phyloP scores from a whole-genome alignment of 176 grass and related monocot species.

The Bromus sterilis region DNA sequence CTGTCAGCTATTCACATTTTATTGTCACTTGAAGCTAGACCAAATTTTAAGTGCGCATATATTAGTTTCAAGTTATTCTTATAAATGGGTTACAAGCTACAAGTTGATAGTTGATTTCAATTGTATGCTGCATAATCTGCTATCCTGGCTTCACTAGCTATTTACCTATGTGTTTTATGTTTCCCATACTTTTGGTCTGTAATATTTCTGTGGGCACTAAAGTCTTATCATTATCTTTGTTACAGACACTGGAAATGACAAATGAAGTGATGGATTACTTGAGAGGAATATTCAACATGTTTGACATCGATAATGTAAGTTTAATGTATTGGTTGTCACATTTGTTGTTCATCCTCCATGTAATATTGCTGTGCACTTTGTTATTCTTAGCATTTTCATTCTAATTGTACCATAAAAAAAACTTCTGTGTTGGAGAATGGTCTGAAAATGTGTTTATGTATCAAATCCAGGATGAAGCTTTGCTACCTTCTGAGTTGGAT shows the following conservation, averaged over 20 bases:
- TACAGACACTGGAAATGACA: conserved; percentile 84
- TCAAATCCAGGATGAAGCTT: conserved; percentile 61
- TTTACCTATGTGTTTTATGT: not conserved
- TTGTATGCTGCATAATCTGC: not conserved
- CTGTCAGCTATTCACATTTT: not conserved
- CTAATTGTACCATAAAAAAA: not conserved
- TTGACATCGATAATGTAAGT: conserved; percentile 86
- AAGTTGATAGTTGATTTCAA: not conserved
- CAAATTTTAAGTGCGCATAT: not conserved
- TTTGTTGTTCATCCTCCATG: not conserved
- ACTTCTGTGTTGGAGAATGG: not conserved
- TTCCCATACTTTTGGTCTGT: not conserved
- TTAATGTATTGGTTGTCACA: not conserved
- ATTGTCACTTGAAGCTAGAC: not conserved
- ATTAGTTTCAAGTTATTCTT: conserved; percentile 5
- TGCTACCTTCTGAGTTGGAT: conserved; percentile 81
- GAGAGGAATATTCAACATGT: conserved; percentile 79
- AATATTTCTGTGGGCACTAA: not conserved
- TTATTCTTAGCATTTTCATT: not conserved
- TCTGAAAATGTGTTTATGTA: conserved; percentile 6
- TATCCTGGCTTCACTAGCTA: not conserved
- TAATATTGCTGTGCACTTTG: not conserved
- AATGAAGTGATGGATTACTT: conserved; percentile 69
- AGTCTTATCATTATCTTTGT: conserved; percentile 1
- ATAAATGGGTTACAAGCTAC: not conserved